Percentiles rank a stretch among this genome's conserved stretches.
Conservation (phyloP, 768 basidiomycete species). For the Scleroderma citrinum region DNA sequence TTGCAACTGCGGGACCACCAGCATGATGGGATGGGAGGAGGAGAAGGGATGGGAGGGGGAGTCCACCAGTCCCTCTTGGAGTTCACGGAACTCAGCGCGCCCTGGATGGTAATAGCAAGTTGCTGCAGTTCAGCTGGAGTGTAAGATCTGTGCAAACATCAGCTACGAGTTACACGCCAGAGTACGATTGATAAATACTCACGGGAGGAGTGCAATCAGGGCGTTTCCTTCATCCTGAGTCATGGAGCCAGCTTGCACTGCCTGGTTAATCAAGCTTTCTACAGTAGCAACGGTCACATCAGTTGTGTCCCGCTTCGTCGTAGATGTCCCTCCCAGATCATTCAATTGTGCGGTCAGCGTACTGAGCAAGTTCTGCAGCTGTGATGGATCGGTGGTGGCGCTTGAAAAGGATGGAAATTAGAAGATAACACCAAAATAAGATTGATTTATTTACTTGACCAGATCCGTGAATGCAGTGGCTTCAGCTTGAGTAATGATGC, state of each 20-base stretch:
- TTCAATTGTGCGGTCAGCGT: not conserved
- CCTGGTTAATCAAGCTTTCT: slow-evolving; percentile 1
- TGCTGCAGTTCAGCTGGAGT: not conserved
- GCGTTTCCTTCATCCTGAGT: not conserved
- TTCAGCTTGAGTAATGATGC: slow-evolving; percentile 40
- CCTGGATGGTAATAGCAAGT: not conserved
- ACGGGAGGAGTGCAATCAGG: not conserved
- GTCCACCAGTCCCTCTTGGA: slow-evolving; percentile 1
- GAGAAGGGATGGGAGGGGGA: slow-evolving; percentile 2
- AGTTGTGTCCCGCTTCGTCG: not conserved
- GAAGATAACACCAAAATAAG: not conserved
- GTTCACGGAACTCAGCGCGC: not conserved
- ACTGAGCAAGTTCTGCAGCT: not conserved
- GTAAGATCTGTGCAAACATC: slow-evolving; percentile 1
- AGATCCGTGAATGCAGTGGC: not conserved
- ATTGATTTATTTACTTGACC: not conserved
- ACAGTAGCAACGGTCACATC: not conserved
- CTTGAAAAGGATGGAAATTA: not conserved
- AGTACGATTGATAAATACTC: not conserved
- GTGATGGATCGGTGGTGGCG: not conserved
- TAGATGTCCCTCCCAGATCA: not conserved
- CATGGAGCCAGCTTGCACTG: not conserved
- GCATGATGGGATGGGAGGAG: slow-evolving; percentile 3
- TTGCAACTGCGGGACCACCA: slow-evolving; percentile 3
- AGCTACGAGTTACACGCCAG: not conserved